Evolutionary conservation across 2,329 filamentous ascomycete genomes (phyloP), one percentile per base, ranked within the genome.

Genomic region (Rhynchosporium graminicola): DNA sequence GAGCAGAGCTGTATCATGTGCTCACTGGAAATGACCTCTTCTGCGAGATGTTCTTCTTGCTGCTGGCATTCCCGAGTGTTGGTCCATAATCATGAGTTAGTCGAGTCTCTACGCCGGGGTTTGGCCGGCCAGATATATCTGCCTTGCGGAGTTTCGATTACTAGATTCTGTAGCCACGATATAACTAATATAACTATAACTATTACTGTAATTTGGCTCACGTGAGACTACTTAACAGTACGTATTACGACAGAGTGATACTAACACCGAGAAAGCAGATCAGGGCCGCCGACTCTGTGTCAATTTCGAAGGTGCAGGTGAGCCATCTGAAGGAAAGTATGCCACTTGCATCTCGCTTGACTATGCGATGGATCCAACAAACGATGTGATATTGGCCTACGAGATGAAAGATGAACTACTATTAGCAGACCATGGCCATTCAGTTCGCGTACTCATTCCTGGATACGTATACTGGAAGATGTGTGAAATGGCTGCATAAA

Each of bases 1-100:
- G 13, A 64, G 77, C 28, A 80, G 75, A 0, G 81, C 75, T 0
- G 76, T 79, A 4, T 77, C 79, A 10, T 82, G 79, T 62, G 79
- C 80, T 0, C 82, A 81, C 63, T 84, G 79, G 80, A 81, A 81
- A 78, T 81, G 81, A 0, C 74, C 77, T 1, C 68, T 78, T 3
- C 68, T 83, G 3, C 71, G 78, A 3, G 77, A 82, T 62, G 76
- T 83, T 1, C 72, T 83, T 9, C 59, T 76, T 2, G 73, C 72
- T 6, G 78, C 78, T 26, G 79, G 78, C 1, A 69, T 80, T 69
- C 62, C 47, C 68, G 68, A 20, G 20, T 20, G 20, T 20, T 20
- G 20, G 20, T 20, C 20, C 1, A 20, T 20, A 20, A 20, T 20
- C 20, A 20, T 1, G 20, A 20, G 20, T 20, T 20, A 20, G 20